phyloP scores from a whole-genome alignment of 2,329 filamentous ascomycete species.

The Trichoderma sp. region DNA sequence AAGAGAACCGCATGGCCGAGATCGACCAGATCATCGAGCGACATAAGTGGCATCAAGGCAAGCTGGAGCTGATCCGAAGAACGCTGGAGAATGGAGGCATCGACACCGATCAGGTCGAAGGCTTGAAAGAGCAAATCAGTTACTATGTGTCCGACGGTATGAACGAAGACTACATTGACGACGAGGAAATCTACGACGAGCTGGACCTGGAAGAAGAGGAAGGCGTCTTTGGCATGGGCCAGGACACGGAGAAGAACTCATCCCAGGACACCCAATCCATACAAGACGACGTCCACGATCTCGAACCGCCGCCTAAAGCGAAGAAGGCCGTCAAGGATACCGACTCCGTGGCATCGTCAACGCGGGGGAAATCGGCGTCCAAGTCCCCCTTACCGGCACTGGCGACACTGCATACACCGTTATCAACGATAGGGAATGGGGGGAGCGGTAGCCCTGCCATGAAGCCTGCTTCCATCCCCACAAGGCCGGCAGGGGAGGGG shows the following conservation, averaged over 20 bases:
- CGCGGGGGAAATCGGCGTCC: slow-evolving; percentile 75
- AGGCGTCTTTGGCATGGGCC: slow-evolving; percentile 75
- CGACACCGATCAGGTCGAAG: slow-evolving; percentile 80
- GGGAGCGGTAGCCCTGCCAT: slow-evolving; percentile 59
- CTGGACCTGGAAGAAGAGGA: slow-evolving; percentile 91
- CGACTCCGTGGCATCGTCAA: slow-evolving; percentile 42
- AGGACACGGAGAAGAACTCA: slow-evolving; percentile 82
- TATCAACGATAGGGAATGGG: slow-evolving; percentile 60
- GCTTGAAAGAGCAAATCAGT: slow-evolving; percentile 86
- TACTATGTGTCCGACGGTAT: slow-evolving; percentile 93
- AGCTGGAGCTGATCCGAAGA: slow-evolving; percentile 85
- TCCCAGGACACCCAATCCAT: slow-evolving; percentile 93
- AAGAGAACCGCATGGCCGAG: slow-evolving; percentile 83
- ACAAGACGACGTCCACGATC: slow-evolving; percentile 73
- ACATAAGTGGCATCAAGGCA: slow-evolving; percentile 95
- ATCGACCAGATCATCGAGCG: slow-evolving; percentile 81
- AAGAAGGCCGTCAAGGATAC: slow-evolving; percentile 62
- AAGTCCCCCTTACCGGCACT: slow-evolving; percentile 93
- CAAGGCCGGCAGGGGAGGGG: slow-evolving; percentile 80
- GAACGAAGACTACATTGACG: slow-evolving; percentile 86
- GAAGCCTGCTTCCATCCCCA: slow-evolving; percentile 89
- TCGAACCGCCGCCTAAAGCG: slow-evolving; percentile 42
- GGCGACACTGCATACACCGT: slow-evolving; percentile 78
- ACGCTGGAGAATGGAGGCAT: slow-evolving; percentile 90
- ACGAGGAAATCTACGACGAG: slow-evolving; percentile 94